phyloP scores from a whole-genome alignment of 768 basidiomycete species.

The Cystobasidium ongulense region DNA sequence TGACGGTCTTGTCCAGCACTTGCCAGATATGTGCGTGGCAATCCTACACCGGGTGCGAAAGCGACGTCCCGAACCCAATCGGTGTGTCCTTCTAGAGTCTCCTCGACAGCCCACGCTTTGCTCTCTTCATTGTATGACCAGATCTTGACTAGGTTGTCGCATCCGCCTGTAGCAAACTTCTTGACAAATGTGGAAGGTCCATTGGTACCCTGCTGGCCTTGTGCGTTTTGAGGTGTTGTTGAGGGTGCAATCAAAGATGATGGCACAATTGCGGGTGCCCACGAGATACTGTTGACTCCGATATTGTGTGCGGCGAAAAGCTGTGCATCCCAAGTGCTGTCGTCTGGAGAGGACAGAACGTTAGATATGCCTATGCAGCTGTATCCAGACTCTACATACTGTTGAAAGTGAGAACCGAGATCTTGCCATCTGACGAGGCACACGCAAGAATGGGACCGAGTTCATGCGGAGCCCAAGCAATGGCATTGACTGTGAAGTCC shows the following conservation, averaged over 20 bases:
- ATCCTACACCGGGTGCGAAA: slow-evolving; percentile 94
- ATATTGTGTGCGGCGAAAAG: slow-evolving; percentile 94
- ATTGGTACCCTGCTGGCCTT: slow-evolving; percentile 36
- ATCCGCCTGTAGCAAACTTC: slow-evolving; percentile 88
- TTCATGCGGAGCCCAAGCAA: slow-evolving; percentile 98
- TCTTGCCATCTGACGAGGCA: slow-evolving; percentile 91
- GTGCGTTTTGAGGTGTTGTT: slow-evolving; percentile 51
- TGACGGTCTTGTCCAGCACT: slow-evolving; percentile 91
- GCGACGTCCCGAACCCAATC: slow-evolving; percentile 99
- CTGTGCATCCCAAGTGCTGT: slow-evolving; percentile 90
- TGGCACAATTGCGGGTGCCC: slow-evolving; percentile 68
- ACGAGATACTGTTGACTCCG: slow-evolving; percentile 93
- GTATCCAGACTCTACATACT: slow-evolving; percentile 52
- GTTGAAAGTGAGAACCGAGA: slow-evolving; percentile 94
- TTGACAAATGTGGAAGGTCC: slow-evolving; percentile 48
- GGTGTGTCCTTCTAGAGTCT: slow-evolving; percentile 78
- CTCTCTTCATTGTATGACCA: slow-evolving; percentile 81
- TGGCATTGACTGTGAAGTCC: slow-evolving; percentile 68
- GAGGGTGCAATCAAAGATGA: slow-evolving; percentile 33
- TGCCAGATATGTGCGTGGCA: slow-evolving; percentile 89
- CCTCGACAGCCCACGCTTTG: slow-evolving; percentile 79
- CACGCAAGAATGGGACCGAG: slow-evolving; percentile 93
- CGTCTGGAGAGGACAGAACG: slow-evolving; percentile 53
- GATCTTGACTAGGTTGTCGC: slow-evolving; percentile 88
- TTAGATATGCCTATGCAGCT: background rate